A percentile compares a stretch with the other conserved stretches of the same genome.
These are phyloP conservation scores for Trypanosomatidae sp. DNA, from an alignment of 208 protist genomes.

Conservation along the genomic window DNA sequence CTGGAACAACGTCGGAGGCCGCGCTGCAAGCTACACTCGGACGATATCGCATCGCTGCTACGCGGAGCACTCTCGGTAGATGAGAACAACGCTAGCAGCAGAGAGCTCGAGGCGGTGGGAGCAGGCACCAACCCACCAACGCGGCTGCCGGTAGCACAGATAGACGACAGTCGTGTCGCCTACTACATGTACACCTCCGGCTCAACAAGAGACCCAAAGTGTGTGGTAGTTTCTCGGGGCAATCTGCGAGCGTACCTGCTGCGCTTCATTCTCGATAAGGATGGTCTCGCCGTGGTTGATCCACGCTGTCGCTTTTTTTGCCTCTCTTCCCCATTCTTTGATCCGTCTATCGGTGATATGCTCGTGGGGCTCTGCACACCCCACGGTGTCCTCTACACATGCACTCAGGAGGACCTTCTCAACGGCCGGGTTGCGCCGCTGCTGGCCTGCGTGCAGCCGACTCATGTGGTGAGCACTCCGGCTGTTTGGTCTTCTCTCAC, in stretches of 20 bases:
- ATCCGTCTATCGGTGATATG: conserved; percentile 67
- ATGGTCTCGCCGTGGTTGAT: conserved; percentile 20
- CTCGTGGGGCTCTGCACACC: conserved; percentile 31
- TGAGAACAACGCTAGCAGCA: background rate
- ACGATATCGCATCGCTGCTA: conserved; percentile 20
- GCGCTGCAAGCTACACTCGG: conserved; percentile 15
- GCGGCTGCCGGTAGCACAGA: background rate
- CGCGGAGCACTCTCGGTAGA: conserved; percentile 2
- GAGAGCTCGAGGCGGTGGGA: background rate
- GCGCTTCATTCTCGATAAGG: conserved; percentile 26
- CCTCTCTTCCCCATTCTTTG: conserved; percentile 58
- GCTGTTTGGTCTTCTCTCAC: conserved; percentile 34
- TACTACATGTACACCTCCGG: conserved; percentile 72
- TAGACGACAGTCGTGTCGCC: conserved; percentile 25
- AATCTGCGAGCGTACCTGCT: conserved; percentile 50
- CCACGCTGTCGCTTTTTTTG: conserved; percentile 26
- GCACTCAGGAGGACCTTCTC: conserved; percentile 19
- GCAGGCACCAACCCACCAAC: background rate
- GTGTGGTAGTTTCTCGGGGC: conserved; percentile 35
- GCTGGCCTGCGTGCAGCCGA: conserved; percentile 24
- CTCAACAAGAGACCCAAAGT: conserved; percentile 60
- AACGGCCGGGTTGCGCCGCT: conserved; percentile 24
- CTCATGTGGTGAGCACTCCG: conserved; percentile 55
- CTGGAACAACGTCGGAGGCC: conserved; percentile 27
- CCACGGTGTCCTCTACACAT: conserved; percentile 26